These are phyloP conservation scores for Corymbia calophylla DNA, from an alignment of 441 rosid genomes.

Conservation along the genomic window DNA sequence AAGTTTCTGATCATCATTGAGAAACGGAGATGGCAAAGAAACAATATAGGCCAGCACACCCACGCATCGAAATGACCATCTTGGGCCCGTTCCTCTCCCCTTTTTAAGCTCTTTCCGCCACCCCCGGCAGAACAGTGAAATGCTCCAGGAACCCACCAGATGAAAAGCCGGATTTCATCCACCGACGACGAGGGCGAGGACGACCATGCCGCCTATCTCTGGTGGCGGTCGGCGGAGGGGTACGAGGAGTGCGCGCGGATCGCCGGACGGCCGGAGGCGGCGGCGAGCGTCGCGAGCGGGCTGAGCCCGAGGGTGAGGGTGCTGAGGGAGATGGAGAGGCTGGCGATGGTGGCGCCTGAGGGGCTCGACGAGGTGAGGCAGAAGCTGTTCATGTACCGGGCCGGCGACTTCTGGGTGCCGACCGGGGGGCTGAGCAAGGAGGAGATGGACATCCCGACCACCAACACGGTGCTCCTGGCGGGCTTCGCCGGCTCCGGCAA, in stretches of 20 bases:
- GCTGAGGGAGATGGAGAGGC: conserved; percentile 41
- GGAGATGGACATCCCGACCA: conserved; percentile 42
- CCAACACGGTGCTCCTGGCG: conserved; percentile 40
- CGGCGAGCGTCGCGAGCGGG: background rate
- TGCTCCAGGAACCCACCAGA: background rate
- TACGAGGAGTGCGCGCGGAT: conserved; percentile 28
- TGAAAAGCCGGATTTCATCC: conserved; percentile 28
- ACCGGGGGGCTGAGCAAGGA: conserved; percentile 43
- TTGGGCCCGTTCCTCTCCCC: background rate
- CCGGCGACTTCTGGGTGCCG: conserved; percentile 62
- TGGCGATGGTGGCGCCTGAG: conserved; percentile 37
- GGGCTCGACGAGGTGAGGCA: conserved; percentile 50
- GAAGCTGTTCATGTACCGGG: conserved; percentile 32
- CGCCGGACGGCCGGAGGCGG: conserved; percentile 16
- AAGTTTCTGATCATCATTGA: background rate
- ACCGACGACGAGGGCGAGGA: conserved; percentile 21
- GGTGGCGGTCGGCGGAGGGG: conserved; percentile 48
- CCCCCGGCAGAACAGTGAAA: background rate
- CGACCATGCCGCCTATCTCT: conserved; percentile 14
- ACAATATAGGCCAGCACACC: background rate
- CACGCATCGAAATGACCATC: background rate
- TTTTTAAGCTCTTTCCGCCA: background rate
- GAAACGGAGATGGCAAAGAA: background rate
- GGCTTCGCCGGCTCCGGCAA: conserved; percentile 55
- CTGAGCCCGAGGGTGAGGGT: conserved; percentile 37